Base-by-base conservation (phyloP, 2,329 filamentous ascomycete genomes). In the Coniochaeta ligniaria region DNA sequence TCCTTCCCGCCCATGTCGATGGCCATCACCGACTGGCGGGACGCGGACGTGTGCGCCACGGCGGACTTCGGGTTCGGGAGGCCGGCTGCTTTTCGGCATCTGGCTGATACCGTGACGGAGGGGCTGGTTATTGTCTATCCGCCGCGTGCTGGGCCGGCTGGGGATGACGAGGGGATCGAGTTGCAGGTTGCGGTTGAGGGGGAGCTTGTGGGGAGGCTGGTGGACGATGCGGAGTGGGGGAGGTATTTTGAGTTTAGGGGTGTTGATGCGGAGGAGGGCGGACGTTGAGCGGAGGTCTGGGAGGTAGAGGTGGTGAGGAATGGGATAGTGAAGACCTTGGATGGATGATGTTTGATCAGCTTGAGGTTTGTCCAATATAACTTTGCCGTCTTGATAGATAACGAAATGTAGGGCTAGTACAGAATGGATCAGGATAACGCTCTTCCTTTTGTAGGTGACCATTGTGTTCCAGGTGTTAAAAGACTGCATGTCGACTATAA, bases 171-270 rank as follows among this genome's bases (percentile, higher is more conserved):
- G 59, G 75, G 75, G 0, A 66, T 63, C 1, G 72, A 74, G 65
- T 69, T 76, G 59, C 63, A 67, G 0, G 67, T 76, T 17, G 64
- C 67, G 0, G 73, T 72, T 28, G 74, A 77, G 66, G 74, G 70
- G 63, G 67, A 68, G 2, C 54, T 75, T 6, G 66, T 67, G 0
- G 43, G 69, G 26, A 61, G 58, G 3, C 56, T 78, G n/a, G 64
- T 76, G 2, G 61, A 71, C 3, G 73, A 77, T 59, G 36, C 59
- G 3, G 69, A 75, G 59, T 74, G 71, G 72, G 72, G 62, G 33
- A 59, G 66, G 59, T 77, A 70, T 22, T 76, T 76, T 60, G 73
- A 75, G 60, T 76, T 70, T 52, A 64, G 74, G 33, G 75, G 73
- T 22, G 43, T 47, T 12, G 43, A 47, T 47, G 43, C 24, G 20